phyloP scores from a whole-genome alignment of 2,329 filamentous ascomycete species.

The Fusarium heterosporum region DNA sequence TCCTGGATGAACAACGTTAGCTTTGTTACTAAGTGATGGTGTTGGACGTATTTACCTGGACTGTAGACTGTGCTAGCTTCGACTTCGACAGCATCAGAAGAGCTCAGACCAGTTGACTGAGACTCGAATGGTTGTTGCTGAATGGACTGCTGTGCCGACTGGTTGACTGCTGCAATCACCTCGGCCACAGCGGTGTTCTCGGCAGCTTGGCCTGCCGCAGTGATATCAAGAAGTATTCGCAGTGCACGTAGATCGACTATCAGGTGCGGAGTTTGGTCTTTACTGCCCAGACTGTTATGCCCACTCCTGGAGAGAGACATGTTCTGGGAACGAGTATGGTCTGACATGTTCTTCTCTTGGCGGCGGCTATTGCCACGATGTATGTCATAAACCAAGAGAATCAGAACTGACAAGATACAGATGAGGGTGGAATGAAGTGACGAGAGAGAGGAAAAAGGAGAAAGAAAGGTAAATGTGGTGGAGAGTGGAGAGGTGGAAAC shows the following conservation, averaged over 20 bases:
- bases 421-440: too few relatives aligned
- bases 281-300: neutral
- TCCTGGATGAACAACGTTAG: neutral
- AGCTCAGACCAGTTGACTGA: neutral
- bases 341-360: too few relatives aligned
- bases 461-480: too few relatives aligned
- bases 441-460: too few relatives aligned
- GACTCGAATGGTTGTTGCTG: neutral
- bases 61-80: neutral
- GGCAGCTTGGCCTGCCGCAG: neutral
- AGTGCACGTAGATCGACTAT: fast-evolving
- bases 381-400: neutral
- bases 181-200: neutral
- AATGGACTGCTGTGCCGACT: neutral
- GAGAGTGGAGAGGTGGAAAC: neutral
- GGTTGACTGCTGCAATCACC: too few relatives aligned
- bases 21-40: neutral
- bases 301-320: neutral
- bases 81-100: neutral
- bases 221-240: neutral
- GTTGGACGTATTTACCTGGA: neutral
- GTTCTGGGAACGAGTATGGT: too few relatives aligned
- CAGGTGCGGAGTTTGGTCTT: fast-evolving
- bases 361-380: too few relatives aligned
- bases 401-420: too few relatives aligned